Base-by-base conservation (phyloP, 176 grass and related monocot genomes). In the bread wheat (Triticum aestivum) region DNA sequence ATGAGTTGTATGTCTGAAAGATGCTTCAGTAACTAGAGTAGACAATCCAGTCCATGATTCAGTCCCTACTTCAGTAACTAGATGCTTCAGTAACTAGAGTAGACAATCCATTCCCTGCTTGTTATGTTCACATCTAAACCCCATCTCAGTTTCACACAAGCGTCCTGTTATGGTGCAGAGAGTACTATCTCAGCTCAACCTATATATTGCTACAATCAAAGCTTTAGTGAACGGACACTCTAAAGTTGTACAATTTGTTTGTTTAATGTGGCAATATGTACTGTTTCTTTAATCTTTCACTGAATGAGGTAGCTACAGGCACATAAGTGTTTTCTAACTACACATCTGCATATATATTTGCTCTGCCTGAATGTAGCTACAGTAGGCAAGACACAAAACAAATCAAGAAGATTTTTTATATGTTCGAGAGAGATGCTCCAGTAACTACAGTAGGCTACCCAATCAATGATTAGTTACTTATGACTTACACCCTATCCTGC, bases 151-250 rank as follows among this genome's bases (percentile, higher is more conserved):
- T 82, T 73, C 23, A 24, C 65, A 66, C 13, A 20, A 91, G 2
- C 13, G 47, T 81, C 77, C 30, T 37, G 61, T 69, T 65, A 77
- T 64, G 65, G 51, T 38, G 32, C 24, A 65, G 71, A 70, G 26
- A 87, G 11, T 75, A 81, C 52, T 35, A 73, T 91, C 69, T 87
- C 81, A 61, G 62, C 65, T 69, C 77, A 82, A 27, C 90, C 92
- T 58, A 63, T 84, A 10, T 82, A 85, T 77, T 78, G 85, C 66
- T 88, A 94, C 85, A 85, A 89, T 80, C 82, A 86, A 33, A 65
- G 88, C 21, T 84, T 88, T 51, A 35, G 75, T 91, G 87, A 88
- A 85, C 75, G 80, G 41, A 77, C 76, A 4, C 87, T 5, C 21
- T 73, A 8, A 73, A 45, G 0, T 26, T 11, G 20, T 72, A 42